Evolutionary conservation across 1,284 basidiomycete species (phyloP).

Genomic region (Fomes fomentarius): DNA sequence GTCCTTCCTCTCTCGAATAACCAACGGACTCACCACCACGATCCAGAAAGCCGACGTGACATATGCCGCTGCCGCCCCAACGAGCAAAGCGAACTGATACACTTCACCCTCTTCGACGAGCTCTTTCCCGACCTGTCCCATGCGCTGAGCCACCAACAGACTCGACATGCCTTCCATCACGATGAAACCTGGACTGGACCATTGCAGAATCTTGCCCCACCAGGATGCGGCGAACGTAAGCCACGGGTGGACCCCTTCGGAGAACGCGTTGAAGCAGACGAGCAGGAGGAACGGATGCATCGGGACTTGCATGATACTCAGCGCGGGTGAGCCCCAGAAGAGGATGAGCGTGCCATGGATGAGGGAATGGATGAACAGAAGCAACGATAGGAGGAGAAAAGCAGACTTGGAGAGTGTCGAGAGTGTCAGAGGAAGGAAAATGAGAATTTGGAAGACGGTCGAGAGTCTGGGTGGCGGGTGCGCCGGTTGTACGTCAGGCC

Average conservation of each 20-base stretch:
- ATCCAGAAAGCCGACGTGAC: conserved; percentile 83
- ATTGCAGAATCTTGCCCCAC: conserved; percentile 75
- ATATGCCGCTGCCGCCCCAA: conserved; percentile 75
- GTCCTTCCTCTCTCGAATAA: conserved; percentile 18
- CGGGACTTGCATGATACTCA: conserved; percentile 77
- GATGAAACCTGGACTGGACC: conserved; percentile 79
- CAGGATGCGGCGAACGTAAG: conserved; percentile 58
- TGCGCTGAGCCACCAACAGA: conserved; percentile 77
- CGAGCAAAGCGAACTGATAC: conserved; percentile 75
- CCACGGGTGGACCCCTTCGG: conserved; percentile 61
- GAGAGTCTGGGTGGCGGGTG: conserved; percentile 52
- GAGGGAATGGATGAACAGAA: conserved; percentile 74
- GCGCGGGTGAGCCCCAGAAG: conserved; percentile 64
- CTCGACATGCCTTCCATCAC: conserved; percentile 84
- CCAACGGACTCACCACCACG: conserved; percentile 57
- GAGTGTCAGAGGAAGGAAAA: conserved; percentile 82
- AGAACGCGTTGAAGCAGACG: conserved; percentile 80
- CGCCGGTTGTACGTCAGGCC: not conserved
- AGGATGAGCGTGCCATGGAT: conserved; percentile 75
- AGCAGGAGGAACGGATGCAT: conserved; percentile 82
- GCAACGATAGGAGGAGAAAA: conserved; percentile 80
- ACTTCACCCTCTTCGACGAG: conserved; percentile 71
- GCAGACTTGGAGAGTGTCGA: conserved; percentile 80
- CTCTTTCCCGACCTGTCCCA: conserved; percentile 74
- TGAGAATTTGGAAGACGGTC: conserved; percentile 77